Evolutionary conservation across 2,329 filamentous ascomycete species (phyloP).

Genomic region (Colletotrichum orchidophilum): DNA sequence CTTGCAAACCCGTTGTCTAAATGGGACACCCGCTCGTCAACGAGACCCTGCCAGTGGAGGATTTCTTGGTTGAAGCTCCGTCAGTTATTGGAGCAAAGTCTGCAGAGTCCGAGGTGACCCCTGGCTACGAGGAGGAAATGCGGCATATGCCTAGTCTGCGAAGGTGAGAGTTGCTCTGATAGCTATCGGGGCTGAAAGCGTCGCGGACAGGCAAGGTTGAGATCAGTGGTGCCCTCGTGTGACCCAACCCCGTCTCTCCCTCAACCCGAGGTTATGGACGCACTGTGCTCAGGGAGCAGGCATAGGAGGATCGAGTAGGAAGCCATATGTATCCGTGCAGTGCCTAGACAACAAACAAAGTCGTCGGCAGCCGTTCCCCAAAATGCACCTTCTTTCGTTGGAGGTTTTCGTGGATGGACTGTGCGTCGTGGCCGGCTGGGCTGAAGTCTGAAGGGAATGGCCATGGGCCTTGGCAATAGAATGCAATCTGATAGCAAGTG

Average conservation of each 20-base stretch:
- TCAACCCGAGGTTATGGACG: constrained; percentile 21
- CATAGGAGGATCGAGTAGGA: neutral
- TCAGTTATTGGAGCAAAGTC: neutral
- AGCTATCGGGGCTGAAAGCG: neutral
- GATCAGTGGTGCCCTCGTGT: neutral
- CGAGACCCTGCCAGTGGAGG: neutral
- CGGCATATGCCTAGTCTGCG: neutral
- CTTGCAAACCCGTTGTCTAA: neutral
- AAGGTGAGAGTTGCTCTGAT: neutral
- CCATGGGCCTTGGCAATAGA: neutral
- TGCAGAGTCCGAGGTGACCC: neutral
- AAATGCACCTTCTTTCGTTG: neutral
- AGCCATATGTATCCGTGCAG: neutral
- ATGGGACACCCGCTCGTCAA: neutral
- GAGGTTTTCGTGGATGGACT: neutral
- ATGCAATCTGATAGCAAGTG: neutral
- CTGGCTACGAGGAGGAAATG: neutral
- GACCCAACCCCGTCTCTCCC: neutral
- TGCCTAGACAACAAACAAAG: neutral
- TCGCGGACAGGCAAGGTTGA: neutral
- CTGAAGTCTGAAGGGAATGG: neutral
- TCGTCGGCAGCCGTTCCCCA: neutral
- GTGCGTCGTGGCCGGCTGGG: neutral
- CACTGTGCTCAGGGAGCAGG: neutral
- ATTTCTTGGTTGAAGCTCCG: neutral